A percentile compares a stretch with the other conserved stretches of the same genome.
phyloP scores from a whole-genome alignment of 257 asterid genomes.

The Handroanthus guayacan region DNA sequence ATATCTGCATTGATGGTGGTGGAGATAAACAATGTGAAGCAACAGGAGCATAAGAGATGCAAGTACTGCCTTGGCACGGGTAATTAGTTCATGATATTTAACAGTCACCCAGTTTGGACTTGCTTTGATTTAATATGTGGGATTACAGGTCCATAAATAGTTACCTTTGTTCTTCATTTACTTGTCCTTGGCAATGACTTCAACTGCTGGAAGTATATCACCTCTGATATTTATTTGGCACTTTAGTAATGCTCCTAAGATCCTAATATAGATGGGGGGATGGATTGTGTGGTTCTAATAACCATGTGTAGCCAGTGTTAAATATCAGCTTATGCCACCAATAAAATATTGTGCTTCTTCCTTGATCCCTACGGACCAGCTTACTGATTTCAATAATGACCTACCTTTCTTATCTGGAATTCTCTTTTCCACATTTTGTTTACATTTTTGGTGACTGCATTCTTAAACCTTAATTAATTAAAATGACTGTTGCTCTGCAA shows the following conservation, averaged over 20 bases:
- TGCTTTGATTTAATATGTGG: background rate
- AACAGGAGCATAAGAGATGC: constrained; percentile 97
- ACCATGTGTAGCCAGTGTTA: constrained; percentile 15
- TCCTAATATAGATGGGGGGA: background rate
- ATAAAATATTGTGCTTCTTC: background rate
- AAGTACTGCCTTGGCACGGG: constrained; percentile 98
- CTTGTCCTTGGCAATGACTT: background rate
- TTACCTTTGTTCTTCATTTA: background rate
- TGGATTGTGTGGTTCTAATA: too few species aligned
- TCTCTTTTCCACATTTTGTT: background rate
- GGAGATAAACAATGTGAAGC: constrained; percentile 96
- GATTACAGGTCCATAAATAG: background rate
- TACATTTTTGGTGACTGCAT: background rate
- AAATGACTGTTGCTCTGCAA: background rate
- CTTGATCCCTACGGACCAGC: background rate
- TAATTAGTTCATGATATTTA: constrained; percentile 30
- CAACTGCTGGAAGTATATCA: background rate
- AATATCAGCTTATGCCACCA: background rate
- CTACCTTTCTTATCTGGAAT: background rate
- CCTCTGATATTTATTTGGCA: background rate
- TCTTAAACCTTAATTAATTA: background rate
- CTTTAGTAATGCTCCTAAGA: background rate
- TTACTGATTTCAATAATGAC: background rate
- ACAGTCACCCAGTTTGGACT: constrained; percentile 1
- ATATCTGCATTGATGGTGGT: constrained; percentile 97